phyloP scores from a whole-genome alignment of 306 rosid genomes.

The Vigna reflexopilosa region DNA sequence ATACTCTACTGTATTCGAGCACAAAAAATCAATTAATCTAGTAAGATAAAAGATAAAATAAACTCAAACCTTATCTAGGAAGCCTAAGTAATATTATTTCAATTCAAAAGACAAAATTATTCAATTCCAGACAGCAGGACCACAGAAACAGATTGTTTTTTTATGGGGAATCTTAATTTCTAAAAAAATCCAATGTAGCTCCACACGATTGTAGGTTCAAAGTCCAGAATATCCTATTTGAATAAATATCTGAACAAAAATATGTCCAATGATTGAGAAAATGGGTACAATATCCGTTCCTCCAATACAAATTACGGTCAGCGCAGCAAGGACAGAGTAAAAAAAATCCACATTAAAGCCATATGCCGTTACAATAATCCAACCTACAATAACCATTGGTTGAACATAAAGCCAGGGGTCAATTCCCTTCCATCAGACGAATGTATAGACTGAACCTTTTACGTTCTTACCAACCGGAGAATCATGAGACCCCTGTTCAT shows the following conservation, averaged over 20 bases:
- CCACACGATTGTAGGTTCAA: constrained; percentile 29
- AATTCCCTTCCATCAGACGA: constrained; percentile 43
- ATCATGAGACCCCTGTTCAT: constrained; percentile 34
- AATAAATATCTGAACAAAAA: constrained; percentile 46
- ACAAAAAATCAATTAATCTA: background rate
- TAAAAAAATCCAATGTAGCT: constrained; percentile 29
- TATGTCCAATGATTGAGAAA: constrained; percentile 43
- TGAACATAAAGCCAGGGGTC: constrained; percentile 40
- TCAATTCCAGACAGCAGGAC: background rate
- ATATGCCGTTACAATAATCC: constrained; percentile 49
- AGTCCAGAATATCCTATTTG: constrained; percentile 44
- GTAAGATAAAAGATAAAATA: background rate
- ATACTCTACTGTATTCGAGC: background rate
- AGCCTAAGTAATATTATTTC: background rate
- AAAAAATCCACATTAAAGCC: constrained; percentile 42
- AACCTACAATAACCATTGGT: constrained; percentile 40
- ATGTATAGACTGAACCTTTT: constrained; percentile 33
- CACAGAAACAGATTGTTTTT: background rate
- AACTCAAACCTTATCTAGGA: background rate
- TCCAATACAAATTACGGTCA: constrained; percentile 43
- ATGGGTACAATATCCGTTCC: constrained; percentile 42
- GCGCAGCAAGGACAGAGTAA: constrained; percentile 51
- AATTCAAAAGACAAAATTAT: background rate
- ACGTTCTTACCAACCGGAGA: constrained; percentile 42
- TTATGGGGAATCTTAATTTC: constrained; percentile 7